Evolutionary conservation across 768 basidiomycete species (phyloP), one percentile per base, ranked within the genome.

Genomic region (Sarcodon aspratus): DNA sequence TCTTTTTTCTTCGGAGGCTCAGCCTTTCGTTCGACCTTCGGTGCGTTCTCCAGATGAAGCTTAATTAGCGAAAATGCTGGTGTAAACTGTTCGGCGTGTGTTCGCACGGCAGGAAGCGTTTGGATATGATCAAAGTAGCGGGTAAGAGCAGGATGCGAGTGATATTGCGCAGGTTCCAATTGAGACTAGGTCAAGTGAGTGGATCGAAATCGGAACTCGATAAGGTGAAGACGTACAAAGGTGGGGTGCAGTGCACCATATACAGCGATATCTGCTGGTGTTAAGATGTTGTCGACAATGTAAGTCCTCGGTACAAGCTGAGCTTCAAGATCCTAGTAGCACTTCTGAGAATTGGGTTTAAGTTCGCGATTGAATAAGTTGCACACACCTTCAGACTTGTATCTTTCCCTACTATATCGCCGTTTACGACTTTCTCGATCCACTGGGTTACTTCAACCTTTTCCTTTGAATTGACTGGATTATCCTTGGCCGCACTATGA

Each of bases 71-170:
- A 64, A 57, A 82, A 83, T 3, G 75, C 69, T 32, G 77, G 71
- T 1, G 73, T 65, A 31, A 76, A 66, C 0, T 71, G 59, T 40
- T 70, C 69, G 6, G 80, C 77, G 3, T 78, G 74, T 42, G 71
- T 68, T 21, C 78, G 72, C 36, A 96, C 79, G 12, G 74, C 63
- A 6, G 82, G 71, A 17, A 71, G 71, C 43, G 78, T 74, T 68
- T 98, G 95, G 50, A 99, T 76, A 66, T 97, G 91, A 66, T 94
- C 86, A 61, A 98, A 95, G 73, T 95, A 97, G 42, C 96, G 87
- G 37, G 87, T 87, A 36, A 98, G 63, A 17, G 88, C 75, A 6
- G 95, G 92, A 48, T 80, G 76, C 13, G 81, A 67, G 61, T 88
- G 83, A 69, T 88, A 85, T 60, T 86, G 78, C n/a, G 73, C 55